Evolutionary conservation across 441 rosid genomes (phyloP).

Genomic region (Flueggea neowawraea): DNA sequence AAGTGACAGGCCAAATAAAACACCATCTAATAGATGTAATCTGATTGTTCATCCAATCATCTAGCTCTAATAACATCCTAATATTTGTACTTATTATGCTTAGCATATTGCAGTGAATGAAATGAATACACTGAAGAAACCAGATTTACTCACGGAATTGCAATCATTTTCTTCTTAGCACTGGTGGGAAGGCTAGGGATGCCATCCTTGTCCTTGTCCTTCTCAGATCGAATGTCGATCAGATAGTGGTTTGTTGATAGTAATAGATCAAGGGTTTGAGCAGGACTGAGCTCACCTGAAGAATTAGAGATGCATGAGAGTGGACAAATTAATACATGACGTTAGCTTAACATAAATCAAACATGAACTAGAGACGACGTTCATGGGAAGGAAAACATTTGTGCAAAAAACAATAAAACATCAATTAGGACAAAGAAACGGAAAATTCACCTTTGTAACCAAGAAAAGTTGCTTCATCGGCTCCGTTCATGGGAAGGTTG

Average conservation of each 20-base stretch:
- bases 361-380: background rate
- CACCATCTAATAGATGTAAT: too few relatives aligned
- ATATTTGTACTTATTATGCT: too few relatives aligned
- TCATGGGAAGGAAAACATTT: too few relatives aligned
- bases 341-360: background rate
- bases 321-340: background rate
- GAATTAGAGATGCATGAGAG: background rate
- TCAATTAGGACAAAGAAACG: background rate
- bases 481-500: too few relatives aligned
- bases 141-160: constrained; percentile 66
- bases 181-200: constrained; percentile 84
- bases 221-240: constrained; percentile 88
- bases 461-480: too few relatives aligned
- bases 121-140: constrained; percentile 11
- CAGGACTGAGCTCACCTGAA: constrained; percentile 81
- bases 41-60: too few relatives aligned
- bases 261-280: constrained; percentile 73
- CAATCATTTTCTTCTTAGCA: constrained; percentile 70
- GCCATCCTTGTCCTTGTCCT: constrained; percentile 84
- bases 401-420: background rate
- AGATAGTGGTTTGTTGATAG: constrained; percentile 46
- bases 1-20: too few relatives aligned
- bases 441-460: constrained; percentile 69
- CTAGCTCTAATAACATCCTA: too few relatives aligned
- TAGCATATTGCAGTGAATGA: background rate